These are phyloP conservation scores for Stephanocyclus meneghinianus DNA, from an alignment of 352 stramenopile genomes.

Conservation along the genomic window DNA sequence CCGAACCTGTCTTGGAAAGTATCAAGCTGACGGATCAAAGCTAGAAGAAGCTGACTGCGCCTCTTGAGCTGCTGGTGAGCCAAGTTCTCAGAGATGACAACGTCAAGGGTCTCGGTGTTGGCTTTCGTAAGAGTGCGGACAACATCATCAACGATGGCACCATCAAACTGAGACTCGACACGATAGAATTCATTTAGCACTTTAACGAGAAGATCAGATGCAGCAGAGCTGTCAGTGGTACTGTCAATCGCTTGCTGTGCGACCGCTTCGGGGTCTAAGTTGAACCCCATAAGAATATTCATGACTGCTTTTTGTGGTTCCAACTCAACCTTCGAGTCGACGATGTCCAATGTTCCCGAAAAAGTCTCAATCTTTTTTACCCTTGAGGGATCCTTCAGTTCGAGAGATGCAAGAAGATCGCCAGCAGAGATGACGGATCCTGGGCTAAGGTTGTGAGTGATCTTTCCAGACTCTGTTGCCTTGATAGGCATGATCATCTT, in stretches of 20 bases:
- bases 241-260: constrained; percentile 67
- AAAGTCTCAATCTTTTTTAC: constrained; percentile 93
- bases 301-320: constrained; percentile 48
- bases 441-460: constrained; percentile 94
- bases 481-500: constrained; percentile 99
- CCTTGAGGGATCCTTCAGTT: constrained; percentile 97
- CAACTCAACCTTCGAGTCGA: constrained; percentile 50
- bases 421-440: constrained; percentile 95
- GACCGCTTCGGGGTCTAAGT: constrained; percentile 75
- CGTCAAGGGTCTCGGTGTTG: constrained; percentile 68
- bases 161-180: constrained; percentile 82
- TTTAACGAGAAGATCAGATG: constrained; percentile 65
- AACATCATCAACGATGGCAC: constrained; percentile 82
- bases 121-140: constrained; percentile 81
- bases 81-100: constrained; percentile 78
- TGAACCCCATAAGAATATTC: constrained; percentile 77
- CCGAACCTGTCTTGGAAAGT: constrained; percentile 78
- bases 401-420: constrained; percentile 96
- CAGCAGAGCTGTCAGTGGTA: constrained; percentile 55
- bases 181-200: constrained; percentile 82
- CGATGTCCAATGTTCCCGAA: constrained; percentile 78
- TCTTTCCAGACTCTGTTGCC: constrained; percentile 94
- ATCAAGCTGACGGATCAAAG: constrained; percentile 83
- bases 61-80: constrained; percentile 72
- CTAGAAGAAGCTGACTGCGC: constrained; percentile 68